Evolutionary conservation across 2,329 filamentous ascomycete genomes (phyloP).

Genomic region (Lasiodiplodia hormozganensis): DNA sequence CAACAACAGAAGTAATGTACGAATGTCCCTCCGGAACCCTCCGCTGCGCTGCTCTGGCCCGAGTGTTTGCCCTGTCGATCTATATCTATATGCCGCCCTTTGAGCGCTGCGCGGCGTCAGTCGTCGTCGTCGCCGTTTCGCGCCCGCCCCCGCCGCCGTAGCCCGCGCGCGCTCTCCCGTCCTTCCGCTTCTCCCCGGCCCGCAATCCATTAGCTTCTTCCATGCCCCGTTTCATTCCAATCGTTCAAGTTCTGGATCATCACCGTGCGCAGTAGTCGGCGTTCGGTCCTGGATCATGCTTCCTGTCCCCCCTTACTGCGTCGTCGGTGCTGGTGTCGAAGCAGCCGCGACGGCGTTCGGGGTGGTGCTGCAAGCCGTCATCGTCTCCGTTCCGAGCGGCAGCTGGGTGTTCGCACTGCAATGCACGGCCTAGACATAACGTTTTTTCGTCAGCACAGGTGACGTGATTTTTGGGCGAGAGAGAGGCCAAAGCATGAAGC

Average conservation of each 20-base stretch:
- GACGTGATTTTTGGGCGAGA: neutral
- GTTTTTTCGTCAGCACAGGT: constrained; percentile 9
- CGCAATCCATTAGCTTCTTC: neutral
- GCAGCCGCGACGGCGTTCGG: neutral
- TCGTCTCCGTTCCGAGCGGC: constrained; percentile 20
- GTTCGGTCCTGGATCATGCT: neutral
- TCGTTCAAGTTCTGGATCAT: too few species aligned
- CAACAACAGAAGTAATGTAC: neutral
- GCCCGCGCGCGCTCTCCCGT: neutral
- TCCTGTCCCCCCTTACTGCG: neutral
- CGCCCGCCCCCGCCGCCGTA: neutral
- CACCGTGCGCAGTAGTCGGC: neutral
- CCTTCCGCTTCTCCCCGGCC: neutral
- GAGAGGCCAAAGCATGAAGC: neutral
- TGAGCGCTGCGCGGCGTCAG: neutral
- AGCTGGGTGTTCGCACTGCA: constrained; percentile 5
- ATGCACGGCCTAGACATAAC: constrained; percentile 6
- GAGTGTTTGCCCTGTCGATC: constrained; percentile 6
- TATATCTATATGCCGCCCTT: constrained; percentile 6
- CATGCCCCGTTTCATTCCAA: too few species aligned
- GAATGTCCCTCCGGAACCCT: neutral
- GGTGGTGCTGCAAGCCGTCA: constrained; percentile 5
- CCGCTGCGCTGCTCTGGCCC: neutral
- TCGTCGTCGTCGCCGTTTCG: too few species aligned
- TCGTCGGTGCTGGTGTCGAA: neutral